These are phyloP conservation scores for Metarhizium anisopliae DNA, from an alignment of 2,329 filamentous ascomycete species.

Conservation along the genomic window DNA sequence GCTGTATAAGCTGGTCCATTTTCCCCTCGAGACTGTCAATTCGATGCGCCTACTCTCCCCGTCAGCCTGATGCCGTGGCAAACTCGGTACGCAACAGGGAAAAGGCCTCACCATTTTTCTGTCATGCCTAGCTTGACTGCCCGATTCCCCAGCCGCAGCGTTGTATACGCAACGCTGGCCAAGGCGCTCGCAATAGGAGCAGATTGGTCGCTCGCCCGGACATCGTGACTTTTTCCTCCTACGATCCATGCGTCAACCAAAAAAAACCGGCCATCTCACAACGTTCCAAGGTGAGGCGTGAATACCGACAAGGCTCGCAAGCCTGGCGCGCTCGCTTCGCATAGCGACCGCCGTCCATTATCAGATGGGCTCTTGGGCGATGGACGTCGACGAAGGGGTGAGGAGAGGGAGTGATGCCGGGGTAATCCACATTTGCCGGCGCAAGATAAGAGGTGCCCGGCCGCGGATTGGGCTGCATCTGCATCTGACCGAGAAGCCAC, in stretches of 20 bases:
- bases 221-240: conserved; percentile 44
- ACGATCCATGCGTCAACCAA: not conserved
- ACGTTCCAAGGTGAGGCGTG: not conserved
- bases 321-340: conserved; percentile 13
- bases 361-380: not conserved
- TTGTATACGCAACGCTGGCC: conserved; percentile 37
- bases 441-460: too few species aligned
- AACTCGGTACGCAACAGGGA: not conserved
- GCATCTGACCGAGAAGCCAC: too few species aligned
- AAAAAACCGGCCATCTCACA: too few species aligned
- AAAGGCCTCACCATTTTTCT: conserved; percentile 10
- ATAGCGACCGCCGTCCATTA: not conserved
- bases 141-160: conserved; percentile 8
- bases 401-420: too few species aligned
- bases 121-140: conserved; percentile 7
- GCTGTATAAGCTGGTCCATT: conserved; percentile 14
- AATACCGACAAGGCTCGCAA: conserved; percentile 26
- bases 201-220: conserved; percentile 38
- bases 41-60: conserved; percentile 19
- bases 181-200: conserved; percentile 39
- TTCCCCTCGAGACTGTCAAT: conserved; percentile 22
- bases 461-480: too few species aligned
- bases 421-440: too few species aligned
- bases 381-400: too few species aligned
- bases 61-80: not conserved